Evolutionary conservation across 2,329 filamentous ascomycete species (phyloP).

Genomic region (Ophiostoma australiae): DNA sequence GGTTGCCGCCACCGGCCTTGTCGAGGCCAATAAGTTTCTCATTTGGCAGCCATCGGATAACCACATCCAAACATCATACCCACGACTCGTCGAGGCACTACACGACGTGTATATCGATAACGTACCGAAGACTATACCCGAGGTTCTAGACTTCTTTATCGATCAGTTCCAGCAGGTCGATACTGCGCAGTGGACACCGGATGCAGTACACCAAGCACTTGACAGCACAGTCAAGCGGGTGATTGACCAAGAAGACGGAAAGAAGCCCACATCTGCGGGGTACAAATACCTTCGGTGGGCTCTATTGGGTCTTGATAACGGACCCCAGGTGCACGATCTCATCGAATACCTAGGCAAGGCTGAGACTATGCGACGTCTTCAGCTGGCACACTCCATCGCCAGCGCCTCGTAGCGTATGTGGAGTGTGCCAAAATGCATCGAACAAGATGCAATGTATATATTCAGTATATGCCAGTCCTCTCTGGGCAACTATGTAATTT

Average conservation of each 20-base stretch:
- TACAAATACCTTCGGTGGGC: slow-evolving; percentile 34
- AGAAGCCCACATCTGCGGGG: slow-evolving; percentile 22
- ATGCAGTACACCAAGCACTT: slow-evolving; percentile 18
- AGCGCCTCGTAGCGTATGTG: not conserved
- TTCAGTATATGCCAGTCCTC: not conserved
- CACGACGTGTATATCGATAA: slow-evolving; percentile 16
- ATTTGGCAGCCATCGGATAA: slow-evolving; percentile 30
- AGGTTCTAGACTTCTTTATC: slow-evolving; percentile 21
- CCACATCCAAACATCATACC: slow-evolving; percentile 20
- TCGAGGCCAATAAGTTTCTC: slow-evolving; percentile 30
- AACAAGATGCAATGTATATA: not conserved
- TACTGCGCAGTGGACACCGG: slow-evolving; percentile 23
- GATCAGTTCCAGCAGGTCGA: slow-evolving; percentile 22
- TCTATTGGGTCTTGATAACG: slow-evolving; percentile 30
- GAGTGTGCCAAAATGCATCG: not conserved
- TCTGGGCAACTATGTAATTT: not conserved
- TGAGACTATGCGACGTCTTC: slow-evolving; percentile 32
- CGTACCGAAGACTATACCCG: not conserved
- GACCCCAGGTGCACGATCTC: slow-evolving; percentile 29
- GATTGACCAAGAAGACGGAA: not conserved
- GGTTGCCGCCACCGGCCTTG: slow-evolving; percentile 17
- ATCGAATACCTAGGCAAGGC: slow-evolving; percentile 33
- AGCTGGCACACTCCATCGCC: slow-evolving; percentile 18
- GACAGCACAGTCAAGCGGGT: slow-evolving; percentile 19
- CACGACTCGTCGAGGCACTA: not conserved